Evolutionary conservation across 2,329 filamentous ascomycete species (phyloP).

Genomic region (Epichloe elymi): DNA sequence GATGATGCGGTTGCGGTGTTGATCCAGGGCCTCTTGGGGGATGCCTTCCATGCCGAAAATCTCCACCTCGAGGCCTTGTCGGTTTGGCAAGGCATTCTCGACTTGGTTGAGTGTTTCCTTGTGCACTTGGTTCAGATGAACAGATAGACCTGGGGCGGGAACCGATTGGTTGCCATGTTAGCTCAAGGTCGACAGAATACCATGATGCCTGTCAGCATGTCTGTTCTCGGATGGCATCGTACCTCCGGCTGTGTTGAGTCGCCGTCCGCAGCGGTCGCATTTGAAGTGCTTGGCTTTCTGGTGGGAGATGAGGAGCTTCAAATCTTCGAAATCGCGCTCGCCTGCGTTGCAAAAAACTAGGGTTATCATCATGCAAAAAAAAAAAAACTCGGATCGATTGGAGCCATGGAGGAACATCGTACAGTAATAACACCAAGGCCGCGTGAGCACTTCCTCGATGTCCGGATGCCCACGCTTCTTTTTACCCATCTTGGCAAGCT

Average conservation of each 20-base stretch:
- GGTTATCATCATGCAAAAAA: slow-evolving; percentile 12
- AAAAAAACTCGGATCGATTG: background rate
- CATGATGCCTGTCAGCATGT: background rate
- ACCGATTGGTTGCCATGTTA: background rate
- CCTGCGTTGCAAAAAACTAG: slow-evolving; percentile 25
- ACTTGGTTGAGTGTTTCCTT: slow-evolving; percentile 81
- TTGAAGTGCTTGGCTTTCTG: slow-evolving; percentile 99
- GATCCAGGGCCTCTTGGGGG: slow-evolving; percentile 63
- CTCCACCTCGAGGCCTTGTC: slow-evolving; percentile 77
- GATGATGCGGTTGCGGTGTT: slow-evolving; percentile 77
- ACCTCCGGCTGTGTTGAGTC: slow-evolving; percentile 93
- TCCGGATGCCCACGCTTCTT: slow-evolving; percentile 80
- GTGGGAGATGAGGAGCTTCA: slow-evolving; percentile 92
- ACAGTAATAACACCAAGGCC: slow-evolving; percentile 99
- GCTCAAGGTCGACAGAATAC: no score
- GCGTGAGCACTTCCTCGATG: slow-evolving; percentile 73
- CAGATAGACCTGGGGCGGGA: slow-evolving; percentile 57
- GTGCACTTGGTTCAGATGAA: slow-evolving; percentile 97
- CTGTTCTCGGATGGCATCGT: slow-evolving; percentile 15
- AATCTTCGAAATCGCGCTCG: slow-evolving; percentile 93
- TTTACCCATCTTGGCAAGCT: slow-evolving; percentile 53
- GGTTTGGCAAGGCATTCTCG: slow-evolving; percentile 82
- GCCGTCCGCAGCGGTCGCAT: slow-evolving; percentile 77
- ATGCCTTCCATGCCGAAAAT: slow-evolving; percentile 99
- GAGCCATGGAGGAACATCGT: slow-evolving; percentile 7